phyloP scores from a whole-genome alignment of 106 monocot species.

The Posidonia australis region DNA sequence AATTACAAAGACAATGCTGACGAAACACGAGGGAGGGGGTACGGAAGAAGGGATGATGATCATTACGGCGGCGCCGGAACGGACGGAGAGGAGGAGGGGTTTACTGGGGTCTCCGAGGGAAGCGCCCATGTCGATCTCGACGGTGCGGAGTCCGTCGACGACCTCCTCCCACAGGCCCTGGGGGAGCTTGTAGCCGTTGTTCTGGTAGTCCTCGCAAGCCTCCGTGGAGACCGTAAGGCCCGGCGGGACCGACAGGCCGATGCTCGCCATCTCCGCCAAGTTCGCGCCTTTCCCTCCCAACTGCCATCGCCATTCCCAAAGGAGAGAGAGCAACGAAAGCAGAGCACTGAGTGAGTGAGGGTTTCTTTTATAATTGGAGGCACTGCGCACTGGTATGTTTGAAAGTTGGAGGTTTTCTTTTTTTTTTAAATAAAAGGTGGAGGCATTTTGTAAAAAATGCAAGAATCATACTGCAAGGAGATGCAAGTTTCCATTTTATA shows the following conservation, averaged over 20 bases:
- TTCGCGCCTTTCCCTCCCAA: constrained; percentile 94
- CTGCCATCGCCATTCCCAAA: constrained; percentile 12
- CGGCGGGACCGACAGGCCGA: constrained; percentile 89
- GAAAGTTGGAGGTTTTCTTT: too few relatives aligned
- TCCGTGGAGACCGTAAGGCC: constrained; percentile 87
- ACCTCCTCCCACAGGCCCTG: constrained; percentile 84
- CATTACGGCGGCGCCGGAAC: constrained; percentile 71
- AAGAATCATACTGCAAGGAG: too few relatives aligned
- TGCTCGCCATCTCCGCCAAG: constrained; percentile 95
- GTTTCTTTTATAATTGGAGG: background rate
- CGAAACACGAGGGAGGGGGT: background rate
- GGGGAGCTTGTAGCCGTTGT: constrained; percentile 42
- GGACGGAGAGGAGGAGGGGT: constrained; percentile 81
- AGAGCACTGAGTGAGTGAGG: background rate
- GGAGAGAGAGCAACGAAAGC: background rate
- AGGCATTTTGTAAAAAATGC: background rate
- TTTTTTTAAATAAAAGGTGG: background rate
- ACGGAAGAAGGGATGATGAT: background rate
- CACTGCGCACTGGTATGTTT: too few relatives aligned
- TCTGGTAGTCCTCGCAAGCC: constrained; percentile 74
- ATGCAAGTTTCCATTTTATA: too few relatives aligned
- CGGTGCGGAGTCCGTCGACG: constrained; percentile 45
- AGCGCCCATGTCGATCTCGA: constrained; percentile 62
- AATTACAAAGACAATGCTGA: too few relatives aligned
- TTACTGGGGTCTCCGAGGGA: constrained; percentile 50